phyloP scores from a whole-genome alignment of 331 rosid species.

The Rhamnella rubrinervis region DNA sequence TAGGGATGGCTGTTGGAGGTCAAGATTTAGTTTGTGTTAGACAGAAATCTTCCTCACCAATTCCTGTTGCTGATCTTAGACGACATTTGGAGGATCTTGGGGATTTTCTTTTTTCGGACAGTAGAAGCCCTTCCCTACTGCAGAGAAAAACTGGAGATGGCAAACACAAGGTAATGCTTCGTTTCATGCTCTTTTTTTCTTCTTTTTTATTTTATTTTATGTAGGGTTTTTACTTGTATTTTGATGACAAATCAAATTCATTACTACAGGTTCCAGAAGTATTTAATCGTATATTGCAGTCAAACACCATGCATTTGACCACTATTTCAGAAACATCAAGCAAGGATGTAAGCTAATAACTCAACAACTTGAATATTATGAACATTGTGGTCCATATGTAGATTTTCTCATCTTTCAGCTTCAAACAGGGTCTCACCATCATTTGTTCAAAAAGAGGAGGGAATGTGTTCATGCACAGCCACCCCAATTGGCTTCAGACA shows the following conservation, averaged over 20 bases:
- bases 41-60: slow-evolving; percentile 76
- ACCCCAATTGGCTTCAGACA: slow-evolving; percentile 89
- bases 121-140: slow-evolving; percentile 69
- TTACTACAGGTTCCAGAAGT: slow-evolving; percentile 81
- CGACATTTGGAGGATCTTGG: slow-evolving; percentile 92
- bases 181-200: slow-evolving; percentile 5
- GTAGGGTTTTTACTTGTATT: not conserved
- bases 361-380: slow-evolving; percentile 24
- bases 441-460: slow-evolving; percentile 89
- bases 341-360: slow-evolving; percentile 78
- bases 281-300: slow-evolving; percentile 76
- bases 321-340: slow-evolving; percentile 85
- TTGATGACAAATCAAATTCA: slow-evolving; percentile 16
- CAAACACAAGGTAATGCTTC: slow-evolving; percentile 52
- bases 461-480: slow-evolving; percentile 60
- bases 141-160: slow-evolving; percentile 64
- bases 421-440: slow-evolving; percentile 72
- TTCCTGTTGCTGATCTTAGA: slow-evolving; percentile 78
- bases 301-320: slow-evolving; percentile 75
- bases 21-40: slow-evolving; percentile 84
- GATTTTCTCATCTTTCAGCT: slow-evolving; percentile 10
- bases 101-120: slow-evolving; percentile 81
- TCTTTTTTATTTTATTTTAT: not conserved
- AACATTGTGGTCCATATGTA: slow-evolving; percentile 19
- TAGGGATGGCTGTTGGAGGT: slow-evolving; percentile 96